Evolutionary conservation across 148 eudicot species (phyloP), one percentile per base, ranked within the genome.

Genomic region (Chenopodium suecicum): DNA sequence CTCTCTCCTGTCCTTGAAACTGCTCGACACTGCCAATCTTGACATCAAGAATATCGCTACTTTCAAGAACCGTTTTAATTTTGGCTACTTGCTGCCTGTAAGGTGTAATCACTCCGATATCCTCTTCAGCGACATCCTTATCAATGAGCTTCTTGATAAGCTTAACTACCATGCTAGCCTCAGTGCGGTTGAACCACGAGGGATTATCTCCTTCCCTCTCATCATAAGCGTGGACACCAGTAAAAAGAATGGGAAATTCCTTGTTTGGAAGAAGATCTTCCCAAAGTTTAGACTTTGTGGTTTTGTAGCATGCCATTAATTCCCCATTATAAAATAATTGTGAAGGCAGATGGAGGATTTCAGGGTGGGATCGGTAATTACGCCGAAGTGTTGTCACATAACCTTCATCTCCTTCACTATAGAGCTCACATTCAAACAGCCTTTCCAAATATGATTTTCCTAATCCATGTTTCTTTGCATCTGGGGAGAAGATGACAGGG

Each of bases 11-110:
- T 48, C 99, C 99, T 73, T 96, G 99, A 80, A 96, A 96, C 79
- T 94, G 98, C 80, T 96, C 99, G 17, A 96, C 98, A 75, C 98
- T 96, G 34, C 99, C 99, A 82, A 96, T 92, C 84, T 91, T 94
- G 48, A 92, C 37, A 31, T 85, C 89, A 48, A 29, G 29, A 74
- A 76, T 48, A 14, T 82, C 92, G 46, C 80, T 77, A 74, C 32
- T 71, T 81, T 94, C 97, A 44, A 96, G 93, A 34, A 90, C 95
- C 54, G 46, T 84, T 73, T 76, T 91, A 62, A 96, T 85, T 85
- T 96, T 96, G n/a, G 83, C 73, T 2, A 92, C 99, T 85, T 96
- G 99, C 83, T 94, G 97, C 78, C 95, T 84, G 77, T 96, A 96
- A 70, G 99, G 99, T 27, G 99, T 88, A 48, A 96, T 94, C 64